A percentile compares a stretch with the other conserved stretches of the same genome.
Conservation (phyloP, 257 asterid species). For the Solanum chmielewskii region DNA sequence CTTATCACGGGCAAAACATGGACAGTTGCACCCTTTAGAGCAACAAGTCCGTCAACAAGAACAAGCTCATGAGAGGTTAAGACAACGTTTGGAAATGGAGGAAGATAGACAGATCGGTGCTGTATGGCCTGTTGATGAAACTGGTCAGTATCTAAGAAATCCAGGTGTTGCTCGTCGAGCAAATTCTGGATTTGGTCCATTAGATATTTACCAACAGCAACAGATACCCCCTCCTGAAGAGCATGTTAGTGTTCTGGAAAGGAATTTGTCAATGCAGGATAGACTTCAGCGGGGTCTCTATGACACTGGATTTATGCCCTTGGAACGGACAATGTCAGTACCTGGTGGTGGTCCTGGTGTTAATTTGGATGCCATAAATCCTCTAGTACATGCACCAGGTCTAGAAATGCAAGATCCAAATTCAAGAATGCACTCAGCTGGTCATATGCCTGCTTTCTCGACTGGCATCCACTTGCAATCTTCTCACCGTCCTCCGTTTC, state of each 20-base stretch:
- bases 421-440: slow-evolving; percentile 50
- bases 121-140: slow-evolving; percentile 68
- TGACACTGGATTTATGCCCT: slow-evolving; percentile 52
- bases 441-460: slow-evolving; percentile 54
- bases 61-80: slow-evolving; percentile 73
- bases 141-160: slow-evolving; percentile 58
- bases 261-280: slow-evolving; percentile 59
- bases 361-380: slow-evolving; percentile 44
- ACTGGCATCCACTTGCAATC: slow-evolving; percentile 53
- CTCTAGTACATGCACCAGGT: slow-evolving; percentile 60
- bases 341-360: slow-evolving; percentile 47
- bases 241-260: slow-evolving; percentile 57
- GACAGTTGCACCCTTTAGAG: slow-evolving; percentile 67
- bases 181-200: slow-evolving; percentile 54
- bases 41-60: slow-evolving; percentile 80
- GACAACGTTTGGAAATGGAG: slow-evolving; percentile 84
- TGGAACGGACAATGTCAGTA: slow-evolving; percentile 61
- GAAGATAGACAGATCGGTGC: slow-evolving; percentile 56
- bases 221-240: slow-evolving; percentile 60
- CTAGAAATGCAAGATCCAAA: slow-evolving; percentile 67
- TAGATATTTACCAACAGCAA: slow-evolving; percentile 54
- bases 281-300: slow-evolving; percentile 61
- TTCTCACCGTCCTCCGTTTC: slow-evolving; percentile 38
- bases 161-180: slow-evolving; percentile 44
- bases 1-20: slow-evolving; percentile 63